A percentile compares a stretch with the other conserved stretches of the same genome.
phyloP scores from a whole-genome alignment of 2,329 filamentous ascomycete species.

The Pseudogymnoascus sp. region DNA sequence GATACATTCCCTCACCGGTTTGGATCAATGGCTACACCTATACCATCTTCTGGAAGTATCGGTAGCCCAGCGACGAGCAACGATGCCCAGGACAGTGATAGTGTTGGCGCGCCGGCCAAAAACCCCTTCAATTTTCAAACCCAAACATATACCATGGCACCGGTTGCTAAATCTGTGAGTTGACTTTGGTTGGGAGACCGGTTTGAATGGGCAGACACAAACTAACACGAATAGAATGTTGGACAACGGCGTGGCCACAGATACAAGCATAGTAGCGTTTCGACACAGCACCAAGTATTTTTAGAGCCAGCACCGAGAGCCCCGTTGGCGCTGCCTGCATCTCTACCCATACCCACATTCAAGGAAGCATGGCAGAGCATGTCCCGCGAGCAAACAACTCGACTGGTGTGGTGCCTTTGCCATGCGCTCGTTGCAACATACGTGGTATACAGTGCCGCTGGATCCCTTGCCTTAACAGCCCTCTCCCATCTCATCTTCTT shows the following conservation, averaged over 20 bases:
- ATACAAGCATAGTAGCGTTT: constrained; percentile 95
- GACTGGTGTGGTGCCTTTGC: constrained; percentile 83
- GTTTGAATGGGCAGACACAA: constrained; percentile 21
- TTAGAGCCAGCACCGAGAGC: constrained; percentile 81
- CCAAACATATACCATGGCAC: constrained; percentile 64
- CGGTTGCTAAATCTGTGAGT: constrained; percentile 66
- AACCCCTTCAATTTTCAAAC: constrained; percentile 96
- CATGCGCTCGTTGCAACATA: constrained; percentile 78
- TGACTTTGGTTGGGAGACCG: constrained; percentile 7
- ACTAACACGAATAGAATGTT: constrained; percentile 55
- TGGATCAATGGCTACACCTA: constrained; percentile 29
- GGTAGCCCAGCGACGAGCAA: constrained; percentile 18
- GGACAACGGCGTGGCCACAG: constrained; percentile 91
- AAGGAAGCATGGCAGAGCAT: constrained; percentile 85
- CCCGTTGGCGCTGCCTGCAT: constrained; percentile 82
- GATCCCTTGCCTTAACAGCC: constrained; percentile 83
- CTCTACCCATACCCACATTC: constrained; percentile 82
- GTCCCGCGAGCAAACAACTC: constrained; percentile 75
- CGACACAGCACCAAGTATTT: constrained; percentile 83
- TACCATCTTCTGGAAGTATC: constrained; percentile 20
- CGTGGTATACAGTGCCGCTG: constrained; percentile 78
- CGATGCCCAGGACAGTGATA: constrained; percentile 26
- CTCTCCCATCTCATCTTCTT: constrained; percentile 92
- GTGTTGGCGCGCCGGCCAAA: constrained; percentile 27
- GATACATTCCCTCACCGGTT: constrained; percentile 26